Base-by-base conservation (phyloP, 2,329 filamentous ascomycete species). In the Talaromyces sp. region DNA sequence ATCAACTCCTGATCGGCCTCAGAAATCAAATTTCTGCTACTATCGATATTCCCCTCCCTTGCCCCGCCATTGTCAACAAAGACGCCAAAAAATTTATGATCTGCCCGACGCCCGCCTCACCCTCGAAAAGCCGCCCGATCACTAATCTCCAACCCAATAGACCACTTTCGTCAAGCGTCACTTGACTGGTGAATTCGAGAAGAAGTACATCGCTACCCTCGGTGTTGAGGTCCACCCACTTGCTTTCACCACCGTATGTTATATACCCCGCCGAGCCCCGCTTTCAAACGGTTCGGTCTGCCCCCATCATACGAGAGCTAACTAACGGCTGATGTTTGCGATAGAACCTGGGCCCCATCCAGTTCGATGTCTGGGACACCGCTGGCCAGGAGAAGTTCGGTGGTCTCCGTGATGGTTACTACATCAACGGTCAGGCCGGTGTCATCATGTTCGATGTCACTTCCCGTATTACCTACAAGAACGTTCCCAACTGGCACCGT, bases 391-490 rank as follows among this genome's bases (percentile, higher is more conserved):
- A 99, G 85, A 99, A 97, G 86, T 99, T 99, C 66, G 93, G 93
- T 79, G 93, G 93, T 85, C 91, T 99, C 72, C 90, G 93, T 82
- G 93, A 99, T 80, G 93, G 93, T 68, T 99, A 99, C 87, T 99
- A 99, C 85, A 99, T 99, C 86, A 40, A 97, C 83, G 93, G 93
- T 73, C 93, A 97, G 82, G 97, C 93, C 80, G 93, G 94, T 82
- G 97, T 99, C 84, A 97, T 99, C 87, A 99, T 99, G 93, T 99
- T 99, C 79, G 93, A 99, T 79, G 93, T 99, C 65, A 97, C 94
- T 62, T 97, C 93, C 67, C 90, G 94, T 75, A 97, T 99, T 78
- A 99, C 94, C 77, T 99, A 99, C 89, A 99, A 99, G 89, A 99
- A 99, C 84, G 94, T 99, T 63, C 94, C 94, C 82, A 97, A 97